Evolutionary conservation across 805 yeast species (phyloP), one percentile per base, ranked within the genome.

Genomic region (Yarrowia osloensis): DNA sequence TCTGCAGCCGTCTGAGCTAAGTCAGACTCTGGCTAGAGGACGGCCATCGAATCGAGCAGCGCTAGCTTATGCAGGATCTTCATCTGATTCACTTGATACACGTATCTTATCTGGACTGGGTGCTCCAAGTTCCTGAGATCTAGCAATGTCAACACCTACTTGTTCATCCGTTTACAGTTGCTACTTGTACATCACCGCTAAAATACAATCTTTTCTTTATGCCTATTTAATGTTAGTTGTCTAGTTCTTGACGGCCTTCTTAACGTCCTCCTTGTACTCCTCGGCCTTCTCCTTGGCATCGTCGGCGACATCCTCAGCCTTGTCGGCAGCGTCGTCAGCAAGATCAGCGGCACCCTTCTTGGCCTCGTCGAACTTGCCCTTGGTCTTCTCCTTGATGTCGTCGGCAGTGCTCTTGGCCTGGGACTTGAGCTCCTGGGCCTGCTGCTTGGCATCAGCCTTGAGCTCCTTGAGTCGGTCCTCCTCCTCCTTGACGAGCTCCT

Each of bases 401-500:
- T 57, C 63, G 22, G 63, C 49, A 12, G 63, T 39, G 63, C 63
- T 57, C 49, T 57, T 57, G 21, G 15, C 49, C 40, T 28, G 12
- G 19, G 17, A 7, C 63, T 57, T 57, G 49, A 19, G n/a, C 47
- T 57, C 28, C 19, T 40, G n/a, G 49, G 21, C 49, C 7, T 26
- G 24, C 28, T 39, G 4, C 47, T 57, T n/a, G 28, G 63, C 49
- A 8, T 26, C 37, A 4, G 31, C 49, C 49, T 57, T 57, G 37
- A 28, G n/a, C 28, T 57, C 49, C 49, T 40, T 40, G 13, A 57
- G 54, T 17, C 80, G 77, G 66, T 74, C 77, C 69, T 77, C 80
- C 73, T 82, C 85, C 39, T 79, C 81, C 50, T 77, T 76, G 61
- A 84, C 74, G 17, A 83, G 78, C 68, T 77, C 80, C 71, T 81